Conservation (phyloP, 164 flowering plant species). For the Platanus orientalis region DNA sequence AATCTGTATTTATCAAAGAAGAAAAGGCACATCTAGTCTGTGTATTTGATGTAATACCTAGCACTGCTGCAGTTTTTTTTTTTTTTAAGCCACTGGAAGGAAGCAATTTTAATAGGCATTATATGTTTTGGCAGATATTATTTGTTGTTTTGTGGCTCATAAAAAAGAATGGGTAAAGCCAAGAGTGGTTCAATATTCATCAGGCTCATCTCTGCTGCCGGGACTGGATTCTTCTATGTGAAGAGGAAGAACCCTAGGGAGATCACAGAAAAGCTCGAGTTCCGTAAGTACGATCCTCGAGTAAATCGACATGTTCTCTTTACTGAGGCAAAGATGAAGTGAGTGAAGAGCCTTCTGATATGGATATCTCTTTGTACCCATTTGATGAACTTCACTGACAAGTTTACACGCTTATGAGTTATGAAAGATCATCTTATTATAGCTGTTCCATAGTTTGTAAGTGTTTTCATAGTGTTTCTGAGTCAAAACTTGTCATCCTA, state of each 20-base stretch:
- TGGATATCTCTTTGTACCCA: too few relatives aligned
- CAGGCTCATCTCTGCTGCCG: conserved; percentile 89
- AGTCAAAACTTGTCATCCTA: too few relatives aligned
- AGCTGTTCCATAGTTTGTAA: too few relatives aligned
- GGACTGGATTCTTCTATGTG: conserved; percentile 91
- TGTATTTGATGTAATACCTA: too few relatives aligned
- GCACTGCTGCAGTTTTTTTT: too few relatives aligned
- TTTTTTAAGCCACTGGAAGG: too few relatives aligned
- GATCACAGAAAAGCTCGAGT: conserved; percentile 76
- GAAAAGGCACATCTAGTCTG: too few relatives aligned
- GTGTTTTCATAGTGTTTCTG: too few relatives aligned
- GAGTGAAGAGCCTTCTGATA: conserved; percentile 14
- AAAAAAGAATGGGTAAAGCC: conserved; percentile 43
- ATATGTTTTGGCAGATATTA: neutral
- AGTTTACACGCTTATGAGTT: too few relatives aligned
- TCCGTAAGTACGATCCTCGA: conserved; percentile 83
- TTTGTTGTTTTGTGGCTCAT: neutral
- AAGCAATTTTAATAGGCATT: too few relatives aligned
- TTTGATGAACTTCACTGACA: neutral
- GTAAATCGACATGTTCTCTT: conserved; percentile 88
- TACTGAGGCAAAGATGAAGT: conserved; percentile 89
- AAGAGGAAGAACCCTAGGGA: conserved; percentile 70
- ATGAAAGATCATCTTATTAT: too few relatives aligned
- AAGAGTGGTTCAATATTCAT: conserved; percentile 71
- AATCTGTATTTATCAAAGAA: too few relatives aligned